Conservation (phyloP, 2,329 filamentous ascomycete genomes). For the Colletotrichum tropicicola region DNA sequence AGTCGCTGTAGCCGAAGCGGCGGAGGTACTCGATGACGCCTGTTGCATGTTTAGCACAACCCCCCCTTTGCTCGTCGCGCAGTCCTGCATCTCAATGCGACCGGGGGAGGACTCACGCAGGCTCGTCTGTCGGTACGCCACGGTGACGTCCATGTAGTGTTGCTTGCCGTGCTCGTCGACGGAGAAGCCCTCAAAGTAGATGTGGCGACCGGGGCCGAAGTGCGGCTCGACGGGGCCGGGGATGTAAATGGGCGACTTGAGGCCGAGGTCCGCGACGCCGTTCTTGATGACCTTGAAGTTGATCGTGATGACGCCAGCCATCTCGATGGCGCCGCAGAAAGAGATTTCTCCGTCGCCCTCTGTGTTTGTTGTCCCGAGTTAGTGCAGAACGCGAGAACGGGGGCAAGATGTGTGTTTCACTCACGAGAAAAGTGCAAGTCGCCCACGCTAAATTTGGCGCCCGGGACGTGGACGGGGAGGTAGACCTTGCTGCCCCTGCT, state of each 20-base stretch:
- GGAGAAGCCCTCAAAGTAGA: constrained; percentile 90
- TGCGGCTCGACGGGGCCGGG: constrained; percentile 89
- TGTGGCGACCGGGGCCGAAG: constrained; percentile 82
- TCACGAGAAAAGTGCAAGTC: constrained; percentile 83
- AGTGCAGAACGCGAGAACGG: neutral
- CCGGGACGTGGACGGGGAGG: constrained; percentile 84
- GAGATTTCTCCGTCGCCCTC: constrained; percentile 91
- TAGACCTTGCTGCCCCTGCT: constrained; percentile 84
- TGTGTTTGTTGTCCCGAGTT: constrained; percentile 34
- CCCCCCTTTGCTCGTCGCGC: too few relatives aligned
- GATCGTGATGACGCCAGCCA: constrained; percentile 90
- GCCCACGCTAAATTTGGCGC: constrained; percentile 90
- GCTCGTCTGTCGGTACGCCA: constrained; percentile 86
- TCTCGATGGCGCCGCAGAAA: constrained; percentile 91
- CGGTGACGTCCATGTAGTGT: constrained; percentile 86
- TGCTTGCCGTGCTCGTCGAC: constrained; percentile 91
- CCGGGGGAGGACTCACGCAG: constrained; percentile 65
- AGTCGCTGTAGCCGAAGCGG: constrained; percentile 74
- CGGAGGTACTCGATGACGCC: constrained; percentile 82
- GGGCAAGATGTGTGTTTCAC: constrained; percentile 33
- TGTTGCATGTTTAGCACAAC: constrained; percentile 26
- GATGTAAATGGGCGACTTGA: constrained; percentile 86
- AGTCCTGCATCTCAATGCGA: too few relatives aligned
- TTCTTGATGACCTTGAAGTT: constrained; percentile 89
- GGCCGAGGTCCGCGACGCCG: constrained; percentile 76